Evolutionary conservation across 495 filamentous ascomycete species (phyloP).

Genomic region (Aspergillus hancockii): DNA sequence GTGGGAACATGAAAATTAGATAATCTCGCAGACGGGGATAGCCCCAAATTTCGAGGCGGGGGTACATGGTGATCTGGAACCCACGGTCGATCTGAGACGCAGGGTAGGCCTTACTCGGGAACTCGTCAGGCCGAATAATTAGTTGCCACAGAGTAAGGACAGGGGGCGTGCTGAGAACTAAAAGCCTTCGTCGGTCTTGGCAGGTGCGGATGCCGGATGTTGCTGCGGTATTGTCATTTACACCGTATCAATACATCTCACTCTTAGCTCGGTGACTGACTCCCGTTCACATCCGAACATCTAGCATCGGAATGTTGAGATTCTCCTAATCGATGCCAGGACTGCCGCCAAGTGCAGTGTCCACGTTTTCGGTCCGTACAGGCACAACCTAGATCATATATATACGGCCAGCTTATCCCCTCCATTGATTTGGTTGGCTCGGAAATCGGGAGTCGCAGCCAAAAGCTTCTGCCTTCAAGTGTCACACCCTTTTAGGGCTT

Average conservation of each 20-base stretch:
- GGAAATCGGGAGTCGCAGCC: conserved; percentile 9
- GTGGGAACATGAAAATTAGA: not conserved
- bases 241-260: not conserved
- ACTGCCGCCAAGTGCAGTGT: not conserved
- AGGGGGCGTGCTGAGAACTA: too few species aligned
- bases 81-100: not conserved
- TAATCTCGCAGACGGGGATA: not conserved
- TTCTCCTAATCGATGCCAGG: not conserved
- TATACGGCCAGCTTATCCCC: not conserved
- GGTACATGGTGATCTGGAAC: not conserved
- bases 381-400: not conserved
- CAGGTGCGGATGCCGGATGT: conserved; percentile 17
- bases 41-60: not conserved
- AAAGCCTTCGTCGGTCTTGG: not conserved
- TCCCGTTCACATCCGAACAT: not conserved
- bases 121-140: not conserved
- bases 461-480: not conserved
- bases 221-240: not conserved
- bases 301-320: not conserved
- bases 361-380: not conserved
- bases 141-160: not conserved
- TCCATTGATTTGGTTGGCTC: conserved; percentile 8
- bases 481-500: not conserved
- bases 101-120: not conserved
- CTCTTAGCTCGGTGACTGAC: not conserved